Conservation (phyloP, 2,329 filamentous ascomycete genomes). For the Clarireedia sp. region DNA sequence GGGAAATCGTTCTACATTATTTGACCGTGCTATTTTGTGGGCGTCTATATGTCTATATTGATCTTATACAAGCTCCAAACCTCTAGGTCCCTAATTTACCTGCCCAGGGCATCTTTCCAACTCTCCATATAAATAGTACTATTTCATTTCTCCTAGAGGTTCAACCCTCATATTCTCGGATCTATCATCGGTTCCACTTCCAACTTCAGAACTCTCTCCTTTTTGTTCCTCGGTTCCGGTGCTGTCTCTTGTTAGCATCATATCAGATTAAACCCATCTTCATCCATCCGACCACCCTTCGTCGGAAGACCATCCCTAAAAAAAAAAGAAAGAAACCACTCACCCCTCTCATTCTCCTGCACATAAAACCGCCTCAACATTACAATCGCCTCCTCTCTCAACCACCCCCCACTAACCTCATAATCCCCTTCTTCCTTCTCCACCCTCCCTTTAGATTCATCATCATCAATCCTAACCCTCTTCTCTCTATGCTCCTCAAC, state of each 20-base stretch:
- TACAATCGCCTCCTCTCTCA: conserved; percentile 78
- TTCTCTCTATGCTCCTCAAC: conserved; percentile 50
- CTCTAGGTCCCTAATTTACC: neutral
- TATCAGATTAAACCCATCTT: neutral
- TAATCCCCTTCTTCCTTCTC: conserved; percentile 67
- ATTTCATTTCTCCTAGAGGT: neutral
- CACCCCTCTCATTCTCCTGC: conserved; percentile 91
- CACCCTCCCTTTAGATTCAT: conserved; percentile 32
- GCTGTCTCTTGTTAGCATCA: conserved; percentile 17
- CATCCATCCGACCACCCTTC: too few relatives aligned
- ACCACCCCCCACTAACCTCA: conserved; percentile 78
- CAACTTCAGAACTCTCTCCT: conserved; percentile 28
- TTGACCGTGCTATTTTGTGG: too few relatives aligned
- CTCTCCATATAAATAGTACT: neutral
- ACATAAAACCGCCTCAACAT: conserved; percentile 91
- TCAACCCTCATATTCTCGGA: conserved; percentile 3
- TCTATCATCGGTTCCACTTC: conserved; percentile 25
- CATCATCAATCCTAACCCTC: neutral
- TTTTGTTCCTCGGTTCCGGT: conserved; percentile 29
- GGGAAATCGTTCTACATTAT: neutral
- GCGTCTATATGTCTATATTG: neutral
- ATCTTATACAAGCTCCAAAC: neutral
- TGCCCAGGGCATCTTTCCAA: neutral
- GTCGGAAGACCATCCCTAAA: neutral
- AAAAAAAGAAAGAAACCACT: conserved; percentile 19